These are phyloP conservation scores for Adansonia gregorii DNA, from an alignment of 441 rosid genomes.

Conservation along the genomic window DNA sequence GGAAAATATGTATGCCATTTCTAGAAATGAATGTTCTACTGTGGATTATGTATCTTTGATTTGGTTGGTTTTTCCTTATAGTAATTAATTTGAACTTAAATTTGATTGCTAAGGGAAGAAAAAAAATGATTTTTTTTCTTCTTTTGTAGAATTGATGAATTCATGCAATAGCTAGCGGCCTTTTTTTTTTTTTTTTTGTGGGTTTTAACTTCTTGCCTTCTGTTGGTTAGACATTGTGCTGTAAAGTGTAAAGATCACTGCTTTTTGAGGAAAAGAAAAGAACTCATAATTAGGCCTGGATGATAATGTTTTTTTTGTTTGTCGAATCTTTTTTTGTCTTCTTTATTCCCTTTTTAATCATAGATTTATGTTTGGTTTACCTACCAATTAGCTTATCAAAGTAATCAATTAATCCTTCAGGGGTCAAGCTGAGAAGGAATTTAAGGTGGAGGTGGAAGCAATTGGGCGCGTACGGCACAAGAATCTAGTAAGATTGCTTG, in stretches of 20 bases:
- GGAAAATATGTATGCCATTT: neutral
- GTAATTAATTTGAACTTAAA: neutral
- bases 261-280: slow-evolving; percentile 17
- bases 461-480: slow-evolving; percentile 94
- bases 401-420: slow-evolving; percentile 41
- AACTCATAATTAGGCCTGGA: slow-evolving; percentile 5
- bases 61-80: neutral
- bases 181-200: neutral
- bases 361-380: slow-evolving; percentile 1
- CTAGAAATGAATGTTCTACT: slow-evolving; percentile 11
- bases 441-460: slow-evolving; percentile 92
- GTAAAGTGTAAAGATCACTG: slow-evolving; percentile 31
- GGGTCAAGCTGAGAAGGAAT: slow-evolving; percentile 99
- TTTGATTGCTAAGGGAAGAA: neutral
- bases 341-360: neutral
- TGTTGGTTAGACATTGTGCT: slow-evolving; percentile 31
- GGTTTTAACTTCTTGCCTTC: slow-evolving; percentile 35
- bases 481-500: slow-evolving; percentile 91
- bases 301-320: neutral
- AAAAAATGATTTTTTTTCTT: slow-evolving; percentile 11
- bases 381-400: slow-evolving; percentile 15
- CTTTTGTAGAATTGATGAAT: neutral
- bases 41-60: neutral
- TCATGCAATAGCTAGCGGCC: neutral
- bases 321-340: slow-evolving; percentile 11